These are phyloP conservation scores for Dothistroma septosporum DNA, from an alignment of 2,329 filamentous ascomycete species.

Conservation along the genomic window DNA sequence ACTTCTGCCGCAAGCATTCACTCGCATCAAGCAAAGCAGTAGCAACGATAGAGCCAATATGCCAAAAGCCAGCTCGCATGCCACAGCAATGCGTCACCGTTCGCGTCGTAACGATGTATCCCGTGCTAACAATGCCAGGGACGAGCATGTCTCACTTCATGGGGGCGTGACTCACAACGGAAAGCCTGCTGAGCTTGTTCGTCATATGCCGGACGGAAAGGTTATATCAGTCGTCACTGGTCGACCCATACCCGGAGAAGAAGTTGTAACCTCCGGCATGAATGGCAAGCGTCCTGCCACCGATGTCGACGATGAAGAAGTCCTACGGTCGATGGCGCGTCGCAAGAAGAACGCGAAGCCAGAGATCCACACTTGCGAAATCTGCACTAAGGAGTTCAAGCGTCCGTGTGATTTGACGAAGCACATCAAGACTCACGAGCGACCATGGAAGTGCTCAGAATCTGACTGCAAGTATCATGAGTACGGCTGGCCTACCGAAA, in stretches of 20 bases:
- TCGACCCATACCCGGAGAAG: slow-evolving; percentile 49
- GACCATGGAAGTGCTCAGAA: slow-evolving; percentile 88
- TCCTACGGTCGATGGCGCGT: slow-evolving; percentile 88
- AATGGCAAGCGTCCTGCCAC: slow-evolving; percentile 47
- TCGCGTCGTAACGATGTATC: slow-evolving; percentile 5
- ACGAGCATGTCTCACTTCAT: slow-evolving; percentile 72
- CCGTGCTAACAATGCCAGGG: slow-evolving; percentile 40
- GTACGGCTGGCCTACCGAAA: slow-evolving; percentile 93
- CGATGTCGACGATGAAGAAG: slow-evolving; percentile 67
- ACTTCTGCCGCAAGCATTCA: not conserved
- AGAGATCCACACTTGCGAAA: slow-evolving; percentile 51
- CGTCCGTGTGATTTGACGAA: slow-evolving; percentile 96
- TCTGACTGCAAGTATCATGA: slow-evolving; percentile 82
- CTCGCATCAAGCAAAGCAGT: not conserved
- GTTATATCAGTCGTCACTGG: slow-evolving; percentile 64
- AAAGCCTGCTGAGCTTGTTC: slow-evolving; percentile 76
- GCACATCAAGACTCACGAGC: slow-evolving; percentile 95
- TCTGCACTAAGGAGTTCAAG: slow-evolving; percentile 92
- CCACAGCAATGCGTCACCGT: slow-evolving; percentile 5
- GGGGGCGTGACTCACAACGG: slow-evolving; percentile 80
- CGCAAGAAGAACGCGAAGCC: slow-evolving; percentile 78
- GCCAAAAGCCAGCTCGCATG: not conserved
- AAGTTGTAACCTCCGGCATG: slow-evolving; percentile 52
- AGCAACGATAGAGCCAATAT: not conserved
- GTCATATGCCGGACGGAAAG: slow-evolving; percentile 69